Evolutionary conservation across 2,329 filamentous ascomycete species (phyloP).

Genomic region (Fusarium brachygibbosum): DNA sequence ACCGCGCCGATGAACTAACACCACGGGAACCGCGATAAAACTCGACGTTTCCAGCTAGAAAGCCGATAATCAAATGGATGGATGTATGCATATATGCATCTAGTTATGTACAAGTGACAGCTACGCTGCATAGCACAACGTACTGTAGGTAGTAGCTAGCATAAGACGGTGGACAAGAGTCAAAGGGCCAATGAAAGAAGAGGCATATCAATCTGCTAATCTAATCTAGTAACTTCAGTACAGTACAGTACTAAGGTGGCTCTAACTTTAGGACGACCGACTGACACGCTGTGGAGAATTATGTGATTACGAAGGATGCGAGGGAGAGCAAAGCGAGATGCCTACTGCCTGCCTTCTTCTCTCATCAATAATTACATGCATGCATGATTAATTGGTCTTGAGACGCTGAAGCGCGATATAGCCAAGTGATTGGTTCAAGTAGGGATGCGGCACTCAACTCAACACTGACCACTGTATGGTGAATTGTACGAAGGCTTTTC

Average conservation of each 20-base stretch:
- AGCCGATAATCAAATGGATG: conserved; percentile 25
- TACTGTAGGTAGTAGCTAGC: not conserved
- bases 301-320: conserved; percentile 6
- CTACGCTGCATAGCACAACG: conserved; percentile 23
- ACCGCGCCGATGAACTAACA: conserved; percentile 36
- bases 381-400: conserved; percentile 48
- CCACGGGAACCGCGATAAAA: conserved; percentile 13
- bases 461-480: conserved; percentile 23
- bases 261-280: not conserved
- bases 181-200: conserved; percentile 18
- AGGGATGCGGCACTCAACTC: conserved; percentile 31
- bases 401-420: conserved; percentile 29
- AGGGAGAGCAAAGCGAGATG: conserved; percentile 26
- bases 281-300: conserved; percentile 18
- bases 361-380: conserved; percentile 25
- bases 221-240: conserved; percentile 24
- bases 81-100: conserved; percentile 5
- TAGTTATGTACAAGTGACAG: conserved; percentile 36
- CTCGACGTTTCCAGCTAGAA: conserved; percentile 34
- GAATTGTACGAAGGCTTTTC: conserved; percentile 12
- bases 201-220: conserved; percentile 11
- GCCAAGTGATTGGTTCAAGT: conserved; percentile 39
- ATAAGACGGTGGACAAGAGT: conserved; percentile 9
- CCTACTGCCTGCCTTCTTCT: conserved; percentile 28
- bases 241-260: not conserved